phyloP scores from a whole-genome alignment of 345 rosid genomes.

The Cardamine chenopodiifolia region DNA sequence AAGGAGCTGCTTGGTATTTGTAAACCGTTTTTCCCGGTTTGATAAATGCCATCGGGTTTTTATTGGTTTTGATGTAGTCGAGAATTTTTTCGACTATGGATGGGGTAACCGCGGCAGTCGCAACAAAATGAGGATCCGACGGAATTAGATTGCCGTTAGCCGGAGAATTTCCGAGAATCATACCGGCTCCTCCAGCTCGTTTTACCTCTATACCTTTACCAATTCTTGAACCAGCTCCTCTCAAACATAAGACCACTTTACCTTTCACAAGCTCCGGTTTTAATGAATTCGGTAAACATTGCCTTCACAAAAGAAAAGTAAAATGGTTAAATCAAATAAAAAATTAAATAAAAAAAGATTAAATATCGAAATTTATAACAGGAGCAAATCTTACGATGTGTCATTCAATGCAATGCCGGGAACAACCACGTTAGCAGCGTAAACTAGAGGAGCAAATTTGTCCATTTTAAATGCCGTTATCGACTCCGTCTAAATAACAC shows the following conservation, averaged over 20 bases:
- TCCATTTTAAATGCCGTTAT: slow-evolving; percentile 54
- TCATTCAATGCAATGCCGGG: slow-evolving; percentile 47
- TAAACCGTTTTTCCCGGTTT: slow-evolving; percentile 50
- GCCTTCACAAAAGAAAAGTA: slow-evolving; percentile 44
- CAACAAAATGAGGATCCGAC: slow-evolving; percentile 61
- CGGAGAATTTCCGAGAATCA: slow-evolving; percentile 58
- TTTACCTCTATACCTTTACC: slow-evolving; percentile 75
- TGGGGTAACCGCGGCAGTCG: slow-evolving; percentile 51
- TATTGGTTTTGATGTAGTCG: slow-evolving; percentile 61
- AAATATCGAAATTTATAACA: not conserved
- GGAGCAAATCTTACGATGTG: slow-evolving; percentile 46
- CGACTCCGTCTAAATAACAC: slow-evolving; percentile 58
- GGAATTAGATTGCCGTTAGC: slow-evolving; percentile 41
- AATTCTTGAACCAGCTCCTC: slow-evolving; percentile 63
- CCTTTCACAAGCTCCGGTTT: slow-evolving; percentile 60
- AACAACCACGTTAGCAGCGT: slow-evolving; percentile 59
- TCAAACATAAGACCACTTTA: slow-evolving; percentile 76
- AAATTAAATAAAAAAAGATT: not conserved
- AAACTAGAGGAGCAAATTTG: slow-evolving; percentile 57
- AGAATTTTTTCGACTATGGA: slow-evolving; percentile 47
- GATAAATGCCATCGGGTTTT: slow-evolving; percentile 57
- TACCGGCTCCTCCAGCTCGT: slow-evolving; percentile 81
- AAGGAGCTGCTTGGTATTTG: slow-evolving; percentile 60
- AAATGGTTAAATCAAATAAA: not conserved
- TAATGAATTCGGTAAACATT: slow-evolving; percentile 72